phyloP scores from a whole-genome alignment of 164 flowering plant species.

The Aristolochia californica region DNA sequence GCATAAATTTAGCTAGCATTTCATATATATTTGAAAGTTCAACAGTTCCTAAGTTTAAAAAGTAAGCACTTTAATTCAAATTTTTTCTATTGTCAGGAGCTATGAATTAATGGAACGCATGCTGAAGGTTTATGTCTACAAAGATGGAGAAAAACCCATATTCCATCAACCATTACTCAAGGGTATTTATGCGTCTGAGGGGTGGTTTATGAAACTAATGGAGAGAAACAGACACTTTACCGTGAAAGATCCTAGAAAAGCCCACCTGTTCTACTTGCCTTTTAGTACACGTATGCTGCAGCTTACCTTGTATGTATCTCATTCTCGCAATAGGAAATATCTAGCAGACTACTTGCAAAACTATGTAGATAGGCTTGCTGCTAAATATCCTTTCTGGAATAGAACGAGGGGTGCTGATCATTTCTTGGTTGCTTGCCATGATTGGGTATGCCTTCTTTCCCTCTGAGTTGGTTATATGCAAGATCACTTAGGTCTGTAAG shows the following conservation, averaged over 20 bases:
- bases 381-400: constrained; percentile 11
- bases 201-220: constrained; percentile 12
- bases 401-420: constrained; percentile 8
- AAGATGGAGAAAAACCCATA: constrained; percentile 9
- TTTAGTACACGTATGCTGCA: constrained; percentile 6
- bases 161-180: constrained; percentile 8
- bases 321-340: background rate
- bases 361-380: constrained; percentile 6
- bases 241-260: constrained; percentile 7
- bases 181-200: constrained; percentile 12
- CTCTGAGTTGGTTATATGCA: background rate
- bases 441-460: constrained; percentile 6
- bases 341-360: background rate
- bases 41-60: background rate
- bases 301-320: background rate
- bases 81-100: constrained; percentile 2
- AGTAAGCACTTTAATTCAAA: background rate
- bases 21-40: too few relatives aligned
- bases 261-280: constrained; percentile 9
- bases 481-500: background rate
- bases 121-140: constrained; percentile 8
- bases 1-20: background rate
- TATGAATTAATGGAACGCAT: constrained; percentile 10
- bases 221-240: constrained; percentile 7
- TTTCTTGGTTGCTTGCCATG: constrained; percentile 9